These are phyloP conservation scores for Xerocomellus dryophilus DNA, from an alignment of 768 basidiomycete genomes.

Conservation along the genomic window DNA sequence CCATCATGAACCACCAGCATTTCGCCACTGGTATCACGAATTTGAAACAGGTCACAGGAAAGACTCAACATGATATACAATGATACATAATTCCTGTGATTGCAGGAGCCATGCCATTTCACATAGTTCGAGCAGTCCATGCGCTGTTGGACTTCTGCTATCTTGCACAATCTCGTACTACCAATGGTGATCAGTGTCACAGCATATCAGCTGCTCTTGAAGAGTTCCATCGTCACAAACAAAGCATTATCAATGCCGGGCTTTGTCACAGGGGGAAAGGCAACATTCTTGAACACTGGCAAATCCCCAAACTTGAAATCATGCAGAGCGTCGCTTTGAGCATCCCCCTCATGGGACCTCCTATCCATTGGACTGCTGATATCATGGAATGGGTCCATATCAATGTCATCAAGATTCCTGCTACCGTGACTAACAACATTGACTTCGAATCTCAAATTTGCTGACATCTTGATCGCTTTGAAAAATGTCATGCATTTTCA, in stretches of 20 bases:
- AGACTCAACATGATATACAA: not conserved
- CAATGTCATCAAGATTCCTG: slow-evolving; percentile 32
- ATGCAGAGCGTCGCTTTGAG: slow-evolving; percentile 33
- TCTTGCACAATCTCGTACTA: no score
- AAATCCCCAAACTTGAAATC: slow-evolving; percentile 43
- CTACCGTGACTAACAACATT: slow-evolving; percentile 27
- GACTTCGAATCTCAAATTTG: slow-evolving; percentile 37
- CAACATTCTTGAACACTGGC: slow-evolving; percentile 31
- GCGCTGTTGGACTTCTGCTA: no score
- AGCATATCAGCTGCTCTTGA: not conserved
- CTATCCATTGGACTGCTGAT: slow-evolving; percentile 38
- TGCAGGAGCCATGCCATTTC: not conserved
- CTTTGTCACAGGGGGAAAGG: slow-evolving; percentile 21
- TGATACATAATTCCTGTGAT: not conserved
- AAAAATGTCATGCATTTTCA: slow-evolving; percentile 29
- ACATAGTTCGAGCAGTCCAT: no score
- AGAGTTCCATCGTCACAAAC: not conserved
- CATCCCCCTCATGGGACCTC: slow-evolving; percentile 28
- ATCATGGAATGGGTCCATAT: slow-evolving; percentile 36
- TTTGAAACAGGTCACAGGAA: not conserved
- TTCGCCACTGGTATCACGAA: not conserved
- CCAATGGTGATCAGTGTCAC: not conserved
- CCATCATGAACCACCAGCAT: not conserved
- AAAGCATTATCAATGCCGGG: not conserved
- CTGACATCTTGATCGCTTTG: slow-evolving; percentile 14